Percentiles rank a stretch among this genome's conserved stretches.
Evolutionary conservation across 306 rosid genomes (phyloP).

Genomic region (Quercus agrifolia): DNA sequence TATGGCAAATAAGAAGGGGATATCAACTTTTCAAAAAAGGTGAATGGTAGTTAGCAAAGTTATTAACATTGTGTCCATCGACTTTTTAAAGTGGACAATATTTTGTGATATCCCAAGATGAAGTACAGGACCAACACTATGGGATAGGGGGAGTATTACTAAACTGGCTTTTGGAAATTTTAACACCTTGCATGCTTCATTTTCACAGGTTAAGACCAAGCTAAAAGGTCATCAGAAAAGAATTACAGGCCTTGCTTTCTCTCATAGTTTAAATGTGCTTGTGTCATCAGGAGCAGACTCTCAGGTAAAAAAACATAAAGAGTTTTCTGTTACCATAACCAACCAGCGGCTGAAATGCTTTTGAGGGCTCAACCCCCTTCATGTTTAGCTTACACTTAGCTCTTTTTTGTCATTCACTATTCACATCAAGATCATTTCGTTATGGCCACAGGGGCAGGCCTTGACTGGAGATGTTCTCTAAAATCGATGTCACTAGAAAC

Average conservation of each 20-base stretch:
- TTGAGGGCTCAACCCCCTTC: background rate
- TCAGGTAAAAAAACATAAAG: slow-evolving; percentile 63
- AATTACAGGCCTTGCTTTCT: slow-evolving; percentile 97
- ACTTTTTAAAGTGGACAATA: too few species aligned
- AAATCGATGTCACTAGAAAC: background rate
- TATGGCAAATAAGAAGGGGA: too few species aligned
- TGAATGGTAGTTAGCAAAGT: too few species aligned
- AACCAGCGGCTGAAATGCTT: background rate
- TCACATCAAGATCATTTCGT: background rate
- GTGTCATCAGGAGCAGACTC: slow-evolving; percentile 99
- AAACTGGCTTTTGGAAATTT: background rate
- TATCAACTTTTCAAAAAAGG: too few species aligned
- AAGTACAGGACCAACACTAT: too few species aligned
- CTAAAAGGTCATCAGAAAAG: slow-evolving; percentile 98
- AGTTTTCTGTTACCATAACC: slow-evolving; percentile 14
- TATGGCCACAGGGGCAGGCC: background rate
- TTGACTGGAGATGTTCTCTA: background rate
- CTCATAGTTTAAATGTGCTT: slow-evolving; percentile 79
- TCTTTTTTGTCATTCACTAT: background rate
- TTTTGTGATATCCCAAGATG: too few species aligned
- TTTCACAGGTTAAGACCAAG: slow-evolving; percentile 84
- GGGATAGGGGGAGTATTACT: background rate
- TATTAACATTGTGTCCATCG: too few species aligned
- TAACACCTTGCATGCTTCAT: slow-evolving; percentile 10
- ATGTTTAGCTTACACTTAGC: slow-evolving; percentile 3